Evolutionary conservation across 139 green algal genomes (phyloP).

Genomic region (Cymbomonas tetramitiformis): DNA sequence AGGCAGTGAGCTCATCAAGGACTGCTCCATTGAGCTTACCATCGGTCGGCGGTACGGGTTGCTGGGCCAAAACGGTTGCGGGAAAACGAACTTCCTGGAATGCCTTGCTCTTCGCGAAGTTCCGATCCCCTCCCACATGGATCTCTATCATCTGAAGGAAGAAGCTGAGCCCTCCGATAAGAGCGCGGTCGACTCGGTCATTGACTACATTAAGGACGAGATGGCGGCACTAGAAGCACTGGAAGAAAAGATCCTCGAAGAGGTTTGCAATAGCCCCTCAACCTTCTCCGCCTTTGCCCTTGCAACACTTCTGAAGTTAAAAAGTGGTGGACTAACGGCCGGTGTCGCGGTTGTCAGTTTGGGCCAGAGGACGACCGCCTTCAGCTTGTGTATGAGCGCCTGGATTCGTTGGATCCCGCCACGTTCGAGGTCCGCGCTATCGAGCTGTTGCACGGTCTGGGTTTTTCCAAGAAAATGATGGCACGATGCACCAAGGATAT

Average conservation of each 20-base stretch:
- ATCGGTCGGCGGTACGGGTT: conserved; percentile 40
- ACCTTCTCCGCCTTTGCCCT: too few species aligned
- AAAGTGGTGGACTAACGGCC: too few species aligned
- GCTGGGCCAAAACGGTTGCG: conserved; percentile 33
- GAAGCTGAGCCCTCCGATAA: conserved; percentile 64
- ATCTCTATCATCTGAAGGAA: conserved; percentile 75
- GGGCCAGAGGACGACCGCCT: conserved; percentile 25
- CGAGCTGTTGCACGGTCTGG: conserved; percentile 75
- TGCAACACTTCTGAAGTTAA: too few species aligned
- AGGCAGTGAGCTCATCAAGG: conserved; percentile 47
- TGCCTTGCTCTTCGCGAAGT: conserved; percentile 59
- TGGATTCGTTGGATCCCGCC: conserved; percentile 27
- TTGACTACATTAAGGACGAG: conserved; percentile 20
- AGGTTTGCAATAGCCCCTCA: too few species aligned
- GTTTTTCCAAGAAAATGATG: conserved; percentile 79
- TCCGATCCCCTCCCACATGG: conserved; percentile 78
- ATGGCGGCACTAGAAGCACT: conserved; percentile 29
- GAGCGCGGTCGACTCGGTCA: conserved; percentile 53
- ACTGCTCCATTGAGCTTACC: conserved; percentile 66
- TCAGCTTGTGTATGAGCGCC: conserved; percentile 28
- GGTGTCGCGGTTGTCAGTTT: too few species aligned
- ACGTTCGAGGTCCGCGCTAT: conserved; percentile 23
- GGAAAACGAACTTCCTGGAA: conserved; percentile 35
- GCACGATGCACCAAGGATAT: conserved; percentile 72
- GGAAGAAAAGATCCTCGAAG: conserved; percentile 30